A percentile compares a stretch with the other conserved stretches of the same genome.
These are phyloP conservation scores for Podospora fimiseda DNA, from an alignment of 495 filamentous ascomycete species.

Conservation along the genomic window DNA sequence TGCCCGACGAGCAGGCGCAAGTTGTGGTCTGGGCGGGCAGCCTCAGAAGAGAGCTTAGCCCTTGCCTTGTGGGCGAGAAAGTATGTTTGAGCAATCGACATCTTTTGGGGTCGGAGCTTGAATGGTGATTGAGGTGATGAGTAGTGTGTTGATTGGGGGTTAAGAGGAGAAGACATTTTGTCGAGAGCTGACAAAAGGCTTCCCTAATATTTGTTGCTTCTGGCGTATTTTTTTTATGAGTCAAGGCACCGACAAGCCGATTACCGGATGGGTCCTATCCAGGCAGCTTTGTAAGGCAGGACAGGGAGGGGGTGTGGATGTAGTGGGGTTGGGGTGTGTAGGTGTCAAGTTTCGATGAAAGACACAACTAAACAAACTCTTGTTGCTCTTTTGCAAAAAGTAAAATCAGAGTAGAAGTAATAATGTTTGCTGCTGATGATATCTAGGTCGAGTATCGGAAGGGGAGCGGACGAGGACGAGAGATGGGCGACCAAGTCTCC, in stretches of 20 bases:
- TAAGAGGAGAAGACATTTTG: constrained; percentile 28
- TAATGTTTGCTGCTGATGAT: not conserved
- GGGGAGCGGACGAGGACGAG: constrained; percentile 3
- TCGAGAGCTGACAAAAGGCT: constrained; percentile 9
- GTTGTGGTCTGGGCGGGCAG: constrained; percentile 84
- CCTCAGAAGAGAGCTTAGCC: constrained; percentile 88
- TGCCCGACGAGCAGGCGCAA: constrained; percentile 90
- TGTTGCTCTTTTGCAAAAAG: too few species aligned
- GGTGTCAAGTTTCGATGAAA: not conserved
- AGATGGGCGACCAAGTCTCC: constrained; percentile 14
- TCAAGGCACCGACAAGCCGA: constrained; percentile 22
- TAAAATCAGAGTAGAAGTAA: too few species aligned
- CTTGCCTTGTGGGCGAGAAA: constrained; percentile 93
- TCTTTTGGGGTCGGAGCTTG: constrained; percentile 52
- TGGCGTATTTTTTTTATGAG: constrained; percentile 23
- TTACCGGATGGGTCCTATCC: not conserved
- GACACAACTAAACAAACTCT: not conserved
- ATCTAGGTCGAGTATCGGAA: not conserved
- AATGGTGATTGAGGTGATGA: constrained; percentile 19
- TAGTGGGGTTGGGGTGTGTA: not conserved
- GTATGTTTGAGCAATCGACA: constrained; percentile 97
- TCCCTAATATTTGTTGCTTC: constrained; percentile 20
- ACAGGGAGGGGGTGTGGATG: constrained; percentile 14
- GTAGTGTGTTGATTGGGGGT: constrained; percentile 16
- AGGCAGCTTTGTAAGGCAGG: constrained; percentile 1